These are phyloP conservation scores for Thraustochytrium sp. DNA, from an alignment of 352 stramenopile species.

Conservation along the genomic window DNA sequence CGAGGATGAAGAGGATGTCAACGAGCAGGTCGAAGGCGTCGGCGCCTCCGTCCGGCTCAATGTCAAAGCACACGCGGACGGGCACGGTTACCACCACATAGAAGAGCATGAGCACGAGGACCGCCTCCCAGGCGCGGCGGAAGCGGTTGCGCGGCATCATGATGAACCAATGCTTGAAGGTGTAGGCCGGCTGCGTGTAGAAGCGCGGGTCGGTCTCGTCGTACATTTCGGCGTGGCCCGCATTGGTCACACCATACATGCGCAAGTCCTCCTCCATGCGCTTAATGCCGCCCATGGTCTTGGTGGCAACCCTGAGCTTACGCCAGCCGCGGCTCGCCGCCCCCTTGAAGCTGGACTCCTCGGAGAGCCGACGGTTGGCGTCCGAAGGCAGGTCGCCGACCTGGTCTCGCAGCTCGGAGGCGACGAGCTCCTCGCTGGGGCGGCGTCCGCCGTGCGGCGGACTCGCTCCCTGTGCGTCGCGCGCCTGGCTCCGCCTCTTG, in stretches of 20 bases:
- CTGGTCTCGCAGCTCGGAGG: neutral
- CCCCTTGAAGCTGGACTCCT: neutral
- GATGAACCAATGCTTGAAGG: conserved; percentile 15
- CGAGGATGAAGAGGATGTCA: conserved; percentile 42
- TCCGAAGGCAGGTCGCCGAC: neutral
- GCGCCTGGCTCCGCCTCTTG: too few relatives aligned
- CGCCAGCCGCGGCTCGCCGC: neutral
- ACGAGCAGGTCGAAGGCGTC: conserved; percentile 22
- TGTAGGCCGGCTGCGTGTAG: neutral
- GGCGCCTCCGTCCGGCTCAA: neutral
- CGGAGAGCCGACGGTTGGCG: neutral
- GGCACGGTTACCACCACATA: conserved; percentile 42
- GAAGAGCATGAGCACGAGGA: conserved; percentile 40
- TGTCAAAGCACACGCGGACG: conserved; percentile 41
- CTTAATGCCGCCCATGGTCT: conserved; percentile 15
- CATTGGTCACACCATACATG: neutral
- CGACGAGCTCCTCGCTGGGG: neutral
- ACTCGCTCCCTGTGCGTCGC: neutral
- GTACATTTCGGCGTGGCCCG: neutral
- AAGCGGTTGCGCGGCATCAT: neutral
- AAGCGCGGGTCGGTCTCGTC: conserved; percentile 25
- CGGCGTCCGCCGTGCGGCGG: neutral
- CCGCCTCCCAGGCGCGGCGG: conserved; percentile 4
- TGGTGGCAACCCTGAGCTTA: conserved; percentile 3
- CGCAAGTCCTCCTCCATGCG: conserved; percentile 15